Evolutionary conservation across 2,329 filamentous ascomycete genomes (phyloP), one percentile per base, ranked within the genome.

Genomic region (Boeremia exigua): DNA sequence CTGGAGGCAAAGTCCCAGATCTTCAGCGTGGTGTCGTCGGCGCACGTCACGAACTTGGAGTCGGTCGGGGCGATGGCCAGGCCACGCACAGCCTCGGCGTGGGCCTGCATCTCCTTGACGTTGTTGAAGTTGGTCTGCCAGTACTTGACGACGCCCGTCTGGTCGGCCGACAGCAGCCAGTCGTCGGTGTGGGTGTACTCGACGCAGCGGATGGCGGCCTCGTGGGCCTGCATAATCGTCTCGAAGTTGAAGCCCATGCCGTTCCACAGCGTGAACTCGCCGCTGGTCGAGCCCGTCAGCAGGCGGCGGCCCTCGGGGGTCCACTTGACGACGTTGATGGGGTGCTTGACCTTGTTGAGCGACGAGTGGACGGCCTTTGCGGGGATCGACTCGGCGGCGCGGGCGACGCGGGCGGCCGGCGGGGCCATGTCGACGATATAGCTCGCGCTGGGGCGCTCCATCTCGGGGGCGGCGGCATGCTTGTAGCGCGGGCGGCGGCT

Each of bases 61-160:
- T 99, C 95, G 59, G 90, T 96, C 1, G 95, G 95, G 56, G 92
- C 91, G 76, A 98, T 98, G 8, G 94, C 90, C 34, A 99, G 81
- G 69, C 97, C 95, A 67, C 95, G 84, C 58, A 99, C 91, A 5
- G 94, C 89, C 71, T 97, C 92, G 44, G 86, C 86, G 72, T 98
- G 95, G 6, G 92, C 95, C 71, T 93, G 88, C 49, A 99, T 91
- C 48, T 91, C 93, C 76, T 98, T 92, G 56, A 98, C 92, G 69
- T 98, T 97, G 82, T 99, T 98, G 80, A 99, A 97, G 75, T 98
- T 99, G 29, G 94, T 92, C 75, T 97, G 92, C 91, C 94, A 98
- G 79, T 99, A 99, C 79, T 98, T 98, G 77, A 99, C 89, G 60
- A 95, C 85, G 53, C 95, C 95, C 66, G 95, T 92, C 75, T 98